Percentiles rank a stretch among this genome's conserved stretches.
These are phyloP conservation scores for Gonapodya sp. DNA, from an alignment of 192 early-diverging fungal genomes.

Conservation along the genomic window DNA sequence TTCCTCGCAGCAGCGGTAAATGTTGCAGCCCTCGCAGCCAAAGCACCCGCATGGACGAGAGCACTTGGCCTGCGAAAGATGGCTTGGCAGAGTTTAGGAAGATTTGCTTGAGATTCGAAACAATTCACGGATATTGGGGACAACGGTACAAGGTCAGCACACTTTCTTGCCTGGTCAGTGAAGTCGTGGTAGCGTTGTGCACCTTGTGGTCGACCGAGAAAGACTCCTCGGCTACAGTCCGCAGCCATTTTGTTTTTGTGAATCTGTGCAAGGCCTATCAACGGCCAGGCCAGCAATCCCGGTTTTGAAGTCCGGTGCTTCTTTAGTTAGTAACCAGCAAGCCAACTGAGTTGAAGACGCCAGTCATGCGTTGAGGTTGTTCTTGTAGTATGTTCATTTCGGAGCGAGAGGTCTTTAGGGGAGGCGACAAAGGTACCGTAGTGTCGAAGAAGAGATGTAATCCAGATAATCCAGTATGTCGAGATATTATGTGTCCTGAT, in stretches of 20 bases:
- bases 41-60: neutral
- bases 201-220: constrained; percentile 1
- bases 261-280: too few species aligned
- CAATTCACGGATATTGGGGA: neutral
- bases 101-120: neutral
- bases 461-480: too few species aligned
- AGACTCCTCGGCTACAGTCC: neutral
- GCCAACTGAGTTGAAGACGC: too few species aligned
- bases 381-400: too few species aligned
- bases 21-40: neutral
- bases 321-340: too few species aligned
- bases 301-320: too few species aligned
- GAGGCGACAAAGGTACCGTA: too few species aligned
- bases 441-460: too few species aligned
- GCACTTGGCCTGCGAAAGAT: constrained; percentile 1
- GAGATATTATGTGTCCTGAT: too few species aligned
- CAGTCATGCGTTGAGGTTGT: too few species aligned
- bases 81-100: constrained; percentile 1
- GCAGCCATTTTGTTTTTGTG: neutral
- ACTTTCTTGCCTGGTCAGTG: constrained; percentile 1
- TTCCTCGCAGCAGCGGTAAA: constrained; percentile 3
- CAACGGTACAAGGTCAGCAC: neutral
- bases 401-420: too few species aligned
- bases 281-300: too few species aligned
- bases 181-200: constrained; percentile 1